Percentiles rank a stretch among this genome's conserved stretches.
Conservation (phyloP, 176 grass and related monocot genomes). For the Carex scoparia region DNA sequence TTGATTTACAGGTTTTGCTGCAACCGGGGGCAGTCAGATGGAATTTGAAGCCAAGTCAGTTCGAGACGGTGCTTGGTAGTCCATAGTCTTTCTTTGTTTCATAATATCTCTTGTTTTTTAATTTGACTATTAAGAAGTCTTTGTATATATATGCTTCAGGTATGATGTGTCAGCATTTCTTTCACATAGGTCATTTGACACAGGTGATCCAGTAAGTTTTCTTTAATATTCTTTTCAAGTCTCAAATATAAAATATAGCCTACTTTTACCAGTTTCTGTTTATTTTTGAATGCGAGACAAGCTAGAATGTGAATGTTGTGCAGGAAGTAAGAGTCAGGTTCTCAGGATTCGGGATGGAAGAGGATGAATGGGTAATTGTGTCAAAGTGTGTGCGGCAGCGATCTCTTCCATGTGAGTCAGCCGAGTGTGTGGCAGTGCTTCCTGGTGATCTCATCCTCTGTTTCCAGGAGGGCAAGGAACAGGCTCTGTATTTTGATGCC, state of each 20-base stretch:
- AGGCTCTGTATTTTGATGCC: conserved; percentile 83
- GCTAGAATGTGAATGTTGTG: conserved; percentile 17
- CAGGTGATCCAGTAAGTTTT: conserved; percentile 74
- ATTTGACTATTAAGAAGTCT: conserved; percentile 25
- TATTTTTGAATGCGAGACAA: not conserved
- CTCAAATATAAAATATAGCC: conserved; percentile 1
- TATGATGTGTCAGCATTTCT: conserved; percentile 74
- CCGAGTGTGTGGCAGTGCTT: conserved; percentile 51
- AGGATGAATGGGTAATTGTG: conserved; percentile 99
- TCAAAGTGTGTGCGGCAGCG: conserved; percentile 59
- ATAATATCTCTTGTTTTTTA: not conserved
- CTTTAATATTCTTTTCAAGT: conserved; percentile 20
- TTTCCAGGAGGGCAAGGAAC: conserved; percentile 76
- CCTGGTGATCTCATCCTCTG: conserved; percentile 88
- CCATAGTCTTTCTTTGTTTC: conserved; percentile 24
- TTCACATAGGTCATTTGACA: conserved; percentile 48
- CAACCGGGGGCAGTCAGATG: conserved; percentile 16
- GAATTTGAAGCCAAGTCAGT: conserved; percentile 91
- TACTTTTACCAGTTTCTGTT: not conserved
- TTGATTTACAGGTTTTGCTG: not conserved
- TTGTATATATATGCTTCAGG: conserved; percentile 41
- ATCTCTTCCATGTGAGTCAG: conserved; percentile 83
- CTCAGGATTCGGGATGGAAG: conserved; percentile 72
- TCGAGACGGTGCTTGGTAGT: conserved; percentile 85
- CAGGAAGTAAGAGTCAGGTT: conserved; percentile 95